Evolutionary conservation across 768 basidiomycete genomes (phyloP), one percentile per base, ranked within the genome.

Genomic region (Lyophyllum atratum): DNA sequence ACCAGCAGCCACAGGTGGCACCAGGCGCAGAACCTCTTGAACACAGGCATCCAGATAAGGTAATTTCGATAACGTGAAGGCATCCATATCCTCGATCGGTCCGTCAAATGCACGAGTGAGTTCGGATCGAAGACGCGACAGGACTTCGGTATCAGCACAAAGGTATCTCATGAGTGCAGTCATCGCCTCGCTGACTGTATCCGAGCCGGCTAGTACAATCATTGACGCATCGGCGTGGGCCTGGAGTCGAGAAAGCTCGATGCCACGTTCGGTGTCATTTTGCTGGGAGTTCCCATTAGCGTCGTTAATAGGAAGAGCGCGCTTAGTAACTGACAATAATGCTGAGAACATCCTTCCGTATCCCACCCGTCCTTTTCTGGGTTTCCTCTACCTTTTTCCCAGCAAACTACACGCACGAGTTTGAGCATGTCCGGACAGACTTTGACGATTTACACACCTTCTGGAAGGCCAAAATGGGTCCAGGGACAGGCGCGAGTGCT

Each of bases 1-100:
- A 66, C 66, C 66, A 19, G 59, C 59, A 29, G 66, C 50, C 10
- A 61, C 63, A 10, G 67, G 64, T 17, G 67, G 66, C 7, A 62
- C 54, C 15, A 67, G 42, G 14, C 67, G 55, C 12, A 68, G 57
- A 15, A 64, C 54, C 43, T 68, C 67, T 51, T 68, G 66, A 10
- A 67, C 49, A 40, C 67, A 67, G 19, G 66, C 66, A 46, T 65
- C 66, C n/a, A 68, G 67, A 24, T 63, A 66, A 5, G 66, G 60
- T 15, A 67, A 49, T 43, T 62, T 56, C 2, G 50, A 22, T 9
- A 66, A 43, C 5, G 43, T 54, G 14, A 22, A 40, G 24, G 44
- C 31, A 39, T 65, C 64, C 28, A 60, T 56, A 42, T 64, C 54
- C n/a, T 61, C 64, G 17, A 53, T 22, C 6, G 29, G 44, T 17